Evolutionary conservation across 306 rosid genomes (phyloP).

Genomic region (Casuarina equisetifolia): DNA sequence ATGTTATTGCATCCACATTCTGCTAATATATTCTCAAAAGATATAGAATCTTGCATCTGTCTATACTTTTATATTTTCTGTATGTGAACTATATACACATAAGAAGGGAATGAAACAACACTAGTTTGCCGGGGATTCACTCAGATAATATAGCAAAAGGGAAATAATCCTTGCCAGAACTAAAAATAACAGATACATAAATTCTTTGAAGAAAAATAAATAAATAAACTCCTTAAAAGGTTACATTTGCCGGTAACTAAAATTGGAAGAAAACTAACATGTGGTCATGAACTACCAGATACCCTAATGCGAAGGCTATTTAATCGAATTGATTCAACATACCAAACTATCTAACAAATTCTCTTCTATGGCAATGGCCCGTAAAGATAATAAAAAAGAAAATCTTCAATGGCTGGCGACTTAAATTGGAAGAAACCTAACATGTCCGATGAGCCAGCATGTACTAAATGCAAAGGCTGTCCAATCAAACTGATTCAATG

Average conservation of each 20-base stretch:
- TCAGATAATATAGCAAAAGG: not conserved
- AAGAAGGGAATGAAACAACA: too few relatives aligned
- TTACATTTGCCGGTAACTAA: not conserved
- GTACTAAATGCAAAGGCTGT: not conserved
- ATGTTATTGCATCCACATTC: not conserved
- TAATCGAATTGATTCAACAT: not conserved
- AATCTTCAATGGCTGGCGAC: not conserved
- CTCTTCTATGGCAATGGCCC: conserved; percentile 9
- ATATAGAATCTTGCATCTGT: too few relatives aligned
- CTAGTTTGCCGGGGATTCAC: too few relatives aligned
- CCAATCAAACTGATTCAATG: not conserved
- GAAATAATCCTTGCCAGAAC: not conserved
- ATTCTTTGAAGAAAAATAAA: not conserved
- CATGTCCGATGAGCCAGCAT: too few relatives aligned
- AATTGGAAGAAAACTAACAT: not conserved
- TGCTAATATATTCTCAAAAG: not conserved
- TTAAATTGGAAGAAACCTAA: too few relatives aligned
- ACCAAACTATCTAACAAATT: not conserved
- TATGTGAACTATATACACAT: too few relatives aligned
- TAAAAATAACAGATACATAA: not conserved
- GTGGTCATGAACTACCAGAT: not conserved
- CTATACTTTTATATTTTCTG: too few relatives aligned
- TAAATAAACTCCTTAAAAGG: not conserved
- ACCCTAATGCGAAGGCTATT: not conserved
- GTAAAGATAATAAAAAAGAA: not conserved